A percentile compares a stretch with the other conserved stretches of the same genome.
These are phyloP conservation scores for Nitzschia inconspicua DNA, from an alignment of 108 stramenopile species.

Conservation along the genomic window DNA sequence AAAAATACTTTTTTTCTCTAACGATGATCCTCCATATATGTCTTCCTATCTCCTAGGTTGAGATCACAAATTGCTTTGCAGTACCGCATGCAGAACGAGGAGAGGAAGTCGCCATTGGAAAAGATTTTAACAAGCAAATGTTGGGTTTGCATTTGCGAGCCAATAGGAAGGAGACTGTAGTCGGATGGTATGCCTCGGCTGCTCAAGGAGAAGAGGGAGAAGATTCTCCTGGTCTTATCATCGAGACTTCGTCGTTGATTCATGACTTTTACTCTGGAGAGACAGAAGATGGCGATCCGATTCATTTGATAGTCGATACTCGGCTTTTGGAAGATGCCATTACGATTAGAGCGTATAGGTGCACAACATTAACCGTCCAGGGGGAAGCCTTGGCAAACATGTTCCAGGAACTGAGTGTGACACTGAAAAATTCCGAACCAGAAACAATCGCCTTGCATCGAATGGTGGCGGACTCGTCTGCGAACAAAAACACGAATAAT, in stretches of 20 bases:
- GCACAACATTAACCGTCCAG: slow-evolving; percentile 66
- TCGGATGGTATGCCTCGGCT: slow-evolving; percentile 96
- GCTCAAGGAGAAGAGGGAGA: slow-evolving; percentile 35
- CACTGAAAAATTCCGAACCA: slow-evolving; percentile 66
- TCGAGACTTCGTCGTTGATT: slow-evolving; percentile 91
- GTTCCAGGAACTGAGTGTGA: slow-evolving; percentile 86
- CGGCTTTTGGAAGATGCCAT: slow-evolving; percentile 64
- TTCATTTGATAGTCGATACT: slow-evolving; percentile 90
- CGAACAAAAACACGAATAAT: slow-evolving; percentile 14
- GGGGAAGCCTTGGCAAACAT: slow-evolving; percentile 85
- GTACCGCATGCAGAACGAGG: slow-evolving; percentile 92
- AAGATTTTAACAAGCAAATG: slow-evolving; percentile 93
- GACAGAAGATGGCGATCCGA: slow-evolving; percentile 83
- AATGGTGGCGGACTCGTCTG: slow-evolving; percentile 48
- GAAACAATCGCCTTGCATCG: slow-evolving; percentile 88
- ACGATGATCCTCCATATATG: background rate
- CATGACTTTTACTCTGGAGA: slow-evolving; percentile 96
- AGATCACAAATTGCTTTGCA: slow-evolving; percentile 94
- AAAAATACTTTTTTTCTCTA: background rate
- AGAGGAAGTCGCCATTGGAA: slow-evolving; percentile 94
- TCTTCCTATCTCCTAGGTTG: slow-evolving; percentile 43
- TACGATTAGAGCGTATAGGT: slow-evolving; percentile 74
- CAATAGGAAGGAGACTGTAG: slow-evolving; percentile 88
- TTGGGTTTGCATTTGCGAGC: slow-evolving; percentile 67
- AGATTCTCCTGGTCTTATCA: slow-evolving; percentile 45